Percentiles rank a stretch among this genome's conserved stretches.
Evolutionary conservation across 805 yeast species (phyloP).

Genomic region (Ogataea wickerhamii): DNA sequence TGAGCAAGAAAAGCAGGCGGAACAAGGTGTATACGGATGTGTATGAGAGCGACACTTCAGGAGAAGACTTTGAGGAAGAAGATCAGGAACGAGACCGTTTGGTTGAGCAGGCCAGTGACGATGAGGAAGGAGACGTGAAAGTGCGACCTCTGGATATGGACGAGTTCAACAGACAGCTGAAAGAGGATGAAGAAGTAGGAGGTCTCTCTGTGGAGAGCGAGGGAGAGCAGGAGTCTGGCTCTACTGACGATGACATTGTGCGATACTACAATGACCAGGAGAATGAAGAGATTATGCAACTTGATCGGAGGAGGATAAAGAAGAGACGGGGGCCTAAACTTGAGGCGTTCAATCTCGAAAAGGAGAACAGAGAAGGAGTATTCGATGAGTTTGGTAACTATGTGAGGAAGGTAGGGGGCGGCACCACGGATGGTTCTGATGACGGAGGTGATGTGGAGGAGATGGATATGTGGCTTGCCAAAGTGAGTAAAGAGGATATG

Average conservation of each 20-base stretch:
- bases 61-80: conserved; percentile 16
- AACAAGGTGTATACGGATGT: conserved; percentile 20
- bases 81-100: conserved; percentile 6
- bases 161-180: neutral
- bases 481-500: conserved; percentile 22
- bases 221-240: conserved; percentile 1
- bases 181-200: neutral
- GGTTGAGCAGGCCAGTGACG: conserved; percentile 10
- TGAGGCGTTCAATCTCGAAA: conserved; percentile 59
- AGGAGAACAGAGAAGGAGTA: conserved; percentile 55
- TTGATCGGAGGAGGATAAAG: conserved; percentile 12
- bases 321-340: conserved; percentile 37
- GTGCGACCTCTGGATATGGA: neutral
- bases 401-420: conserved; percentile 30
- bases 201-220: conserved; percentile 1
- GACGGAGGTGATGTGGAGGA: conserved; percentile 18
- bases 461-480: conserved; percentile 34
- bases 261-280: conserved; percentile 33
- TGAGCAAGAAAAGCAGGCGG: conserved; percentile 7
- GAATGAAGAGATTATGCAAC: conserved; percentile 11
- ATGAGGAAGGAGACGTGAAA: conserved; percentile 1
- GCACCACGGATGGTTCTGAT: conserved; percentile 28
- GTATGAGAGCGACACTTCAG: conserved; percentile 40
- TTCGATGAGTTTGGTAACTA: conserved; percentile 63
- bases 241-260: neutral